Evolutionary conservation across 345 rosid species (phyloP), one percentile per base, ranked within the genome.

Genomic region (Nasturtium officinale): DNA sequence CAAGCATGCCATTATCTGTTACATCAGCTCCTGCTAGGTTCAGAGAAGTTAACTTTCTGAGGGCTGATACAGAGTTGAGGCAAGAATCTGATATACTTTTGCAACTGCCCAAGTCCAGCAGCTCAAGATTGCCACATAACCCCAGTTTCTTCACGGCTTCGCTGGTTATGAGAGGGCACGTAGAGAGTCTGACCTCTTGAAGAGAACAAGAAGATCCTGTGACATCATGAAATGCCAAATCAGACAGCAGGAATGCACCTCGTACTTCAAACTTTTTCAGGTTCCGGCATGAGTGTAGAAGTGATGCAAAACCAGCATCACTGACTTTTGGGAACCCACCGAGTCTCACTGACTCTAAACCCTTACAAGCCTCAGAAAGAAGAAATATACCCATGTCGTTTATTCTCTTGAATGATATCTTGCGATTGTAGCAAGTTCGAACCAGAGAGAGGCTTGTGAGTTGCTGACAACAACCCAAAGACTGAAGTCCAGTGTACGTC

Each of bases 321-420:
- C 86, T 89, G 65, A 89, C 91, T 72, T 75, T 85, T 4, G 82
- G 84, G 77, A 89, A 87, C 11, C 91, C 91, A 57, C 81, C 65
- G 4, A 89, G 78, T 30, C 77, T 86, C 59, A 89, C 81, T 0
- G 87, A 81, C 70, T 87, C 86, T 26, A 89, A 74, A 67, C 65
- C 79, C 62, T 56, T 82, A 75, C 92, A 87, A 21, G 85, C 85
- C 78, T 85, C 86, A 3, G 87, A 84, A 23, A 87, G 87, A 43
- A 83, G 82, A 69, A 87, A 86, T 61, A 89, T 79, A 58, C 92
- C 96, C 89, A 89, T 83, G 61, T 89, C 90, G 62, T 79, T 89
- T 21, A 89, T 72, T 71, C 90, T 82, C 80, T 77, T 83, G 63
- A 89, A 87, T 20, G 92, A 78, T 26, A 65, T 84, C 71, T 80